Percentiles rank a stretch among this genome's conserved stretches.
phyloP scores from a whole-genome alignment of 2,329 filamentous ascomycete genomes.

The Colletotrichum zoysiae region DNA sequence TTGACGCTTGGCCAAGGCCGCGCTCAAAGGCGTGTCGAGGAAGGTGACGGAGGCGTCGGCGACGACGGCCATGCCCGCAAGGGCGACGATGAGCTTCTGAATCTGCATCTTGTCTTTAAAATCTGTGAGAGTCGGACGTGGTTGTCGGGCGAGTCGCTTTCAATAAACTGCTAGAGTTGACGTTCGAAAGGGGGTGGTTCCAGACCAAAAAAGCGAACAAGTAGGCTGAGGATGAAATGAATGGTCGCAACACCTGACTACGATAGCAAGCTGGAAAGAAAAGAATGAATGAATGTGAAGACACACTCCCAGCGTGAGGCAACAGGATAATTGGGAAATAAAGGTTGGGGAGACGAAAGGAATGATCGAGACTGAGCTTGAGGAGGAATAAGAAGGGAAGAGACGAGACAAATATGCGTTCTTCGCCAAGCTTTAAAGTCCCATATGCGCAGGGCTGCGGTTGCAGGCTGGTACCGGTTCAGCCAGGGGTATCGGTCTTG shows the following conservation, averaged over 20 bases:
- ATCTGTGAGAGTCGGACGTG: slow-evolving; percentile 18
- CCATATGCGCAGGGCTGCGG: slow-evolving; percentile 52
- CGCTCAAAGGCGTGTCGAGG: slow-evolving; percentile 53
- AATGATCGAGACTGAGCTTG: slow-evolving; percentile 46
- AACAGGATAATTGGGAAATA: slow-evolving; percentile 45
- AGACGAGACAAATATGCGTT: slow-evolving; percentile 49
- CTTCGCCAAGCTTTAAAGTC: slow-evolving; percentile 56
- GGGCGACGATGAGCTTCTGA: slow-evolving; percentile 60
- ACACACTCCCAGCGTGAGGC: slow-evolving; percentile 63
- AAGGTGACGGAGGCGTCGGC: slow-evolving; percentile 60
- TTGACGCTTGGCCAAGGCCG: slow-evolving; percentile 58
- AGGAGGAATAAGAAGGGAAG: slow-evolving; percentile 44
- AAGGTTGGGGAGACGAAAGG: slow-evolving; percentile 45
- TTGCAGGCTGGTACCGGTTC: slow-evolving; percentile 43
- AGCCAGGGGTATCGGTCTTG: slow-evolving; percentile 36
- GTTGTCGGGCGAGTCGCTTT: slow-evolving; percentile 42
- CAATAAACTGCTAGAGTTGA: slow-evolving; percentile 40
- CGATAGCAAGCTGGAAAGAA: slow-evolving; percentile 51
- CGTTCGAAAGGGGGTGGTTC: slow-evolving; percentile 56
- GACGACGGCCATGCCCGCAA: slow-evolving; percentile 61
- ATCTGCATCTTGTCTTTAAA: slow-evolving; percentile 62
- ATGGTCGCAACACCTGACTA: slow-evolving; percentile 57
- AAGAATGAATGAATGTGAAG: slow-evolving; percentile 63
- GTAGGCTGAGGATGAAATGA: slow-evolving; percentile 54
- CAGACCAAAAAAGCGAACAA: slow-evolving; percentile 60